phyloP scores from a whole-genome alignment of 805 yeast species.

The Saccharomycopsis oosterbeekiorum region DNA sequence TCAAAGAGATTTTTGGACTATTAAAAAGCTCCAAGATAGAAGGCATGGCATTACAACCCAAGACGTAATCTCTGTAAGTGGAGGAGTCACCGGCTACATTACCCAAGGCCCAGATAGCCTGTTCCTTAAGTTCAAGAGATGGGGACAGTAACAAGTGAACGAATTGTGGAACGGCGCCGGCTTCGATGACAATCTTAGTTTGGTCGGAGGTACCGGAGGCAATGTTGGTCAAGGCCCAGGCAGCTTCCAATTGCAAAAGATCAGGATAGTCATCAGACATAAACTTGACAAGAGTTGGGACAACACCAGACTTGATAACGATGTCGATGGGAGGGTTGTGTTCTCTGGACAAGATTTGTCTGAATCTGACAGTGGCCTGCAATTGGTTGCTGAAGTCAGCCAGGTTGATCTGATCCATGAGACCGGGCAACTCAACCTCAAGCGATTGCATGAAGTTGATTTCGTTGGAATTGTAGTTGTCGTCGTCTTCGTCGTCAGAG shows the following conservation, averaged over 20 bases:
- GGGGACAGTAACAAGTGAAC: conserved; percentile 72
- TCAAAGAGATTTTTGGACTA: conserved; percentile 75
- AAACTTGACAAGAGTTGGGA: conserved; percentile 80
- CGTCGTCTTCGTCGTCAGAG: conserved; percentile 22
- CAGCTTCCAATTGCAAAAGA: conserved; percentile 91
- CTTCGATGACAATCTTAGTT: conserved; percentile 82
- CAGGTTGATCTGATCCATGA: conserved; percentile 74
- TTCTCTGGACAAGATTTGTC: conserved; percentile 89
- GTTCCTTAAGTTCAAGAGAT: conserved; percentile 90
- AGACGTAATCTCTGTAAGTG: conserved; percentile 78
- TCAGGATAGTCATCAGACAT: conserved; percentile 71
- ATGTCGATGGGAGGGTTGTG: conserved; percentile 92
- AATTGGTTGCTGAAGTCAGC: conserved; percentile 70
- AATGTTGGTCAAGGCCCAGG: conserved; percentile 98
- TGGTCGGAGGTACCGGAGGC: conserved; percentile 91
- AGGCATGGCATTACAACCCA: conserved; percentile 76
- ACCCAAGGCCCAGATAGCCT: conserved; percentile 98
- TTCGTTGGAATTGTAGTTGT: conserved; percentile 16
- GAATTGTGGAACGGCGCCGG: conserved; percentile 89
- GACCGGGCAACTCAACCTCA: conserved; percentile 65
- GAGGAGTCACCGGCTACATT: conserved; percentile 98
- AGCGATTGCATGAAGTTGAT: conserved; percentile 22
- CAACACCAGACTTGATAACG: conserved; percentile 89
- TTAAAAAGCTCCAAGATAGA: conserved; percentile 75
- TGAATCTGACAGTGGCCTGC: conserved; percentile 83